Evolutionary conservation across 2,329 filamentous ascomycete species (phyloP).

Genomic region (Pseudocercospora cruenta): DNA sequence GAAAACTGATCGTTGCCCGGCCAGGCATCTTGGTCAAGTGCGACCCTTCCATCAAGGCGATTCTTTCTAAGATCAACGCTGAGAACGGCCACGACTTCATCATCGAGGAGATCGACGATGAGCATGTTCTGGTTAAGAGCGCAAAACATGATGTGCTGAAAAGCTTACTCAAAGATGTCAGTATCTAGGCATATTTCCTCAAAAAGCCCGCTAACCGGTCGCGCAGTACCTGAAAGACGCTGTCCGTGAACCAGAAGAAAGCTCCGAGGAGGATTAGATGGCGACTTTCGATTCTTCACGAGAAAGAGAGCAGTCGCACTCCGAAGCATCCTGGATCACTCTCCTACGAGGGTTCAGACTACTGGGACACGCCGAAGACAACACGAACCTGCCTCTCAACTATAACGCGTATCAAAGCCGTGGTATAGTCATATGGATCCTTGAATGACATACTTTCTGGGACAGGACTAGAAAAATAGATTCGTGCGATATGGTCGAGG

Average conservation of each 20-base stretch:
- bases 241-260: constrained; percentile 42
- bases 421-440: background rate
- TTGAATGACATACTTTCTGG: background rate
- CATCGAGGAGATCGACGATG: constrained; percentile 78
- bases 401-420: background rate
- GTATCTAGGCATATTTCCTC: constrained; percentile 11
- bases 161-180: constrained; percentile 67
- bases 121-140: constrained; percentile 74
- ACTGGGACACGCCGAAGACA: too few relatives aligned
- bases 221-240: constrained; percentile 42
- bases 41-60: constrained; percentile 85
- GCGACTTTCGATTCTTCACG: background rate
- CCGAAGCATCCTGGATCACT: too few relatives aligned
- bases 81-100: constrained; percentile 70
- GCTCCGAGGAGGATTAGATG: constrained; percentile 40
- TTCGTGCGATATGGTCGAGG: background rate
- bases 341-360: background rate
- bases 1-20: background rate
- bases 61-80: constrained; percentile 76
- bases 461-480: background rate
- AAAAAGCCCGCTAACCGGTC: constrained; percentile 10
- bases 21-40: constrained; percentile 74
- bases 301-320: too few relatives aligned
- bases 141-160: constrained; percentile 72
- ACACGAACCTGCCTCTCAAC: background rate